Evolutionary conservation across 305 asterid species (phyloP).

Genomic region (Fraxinus floribunda): DNA sequence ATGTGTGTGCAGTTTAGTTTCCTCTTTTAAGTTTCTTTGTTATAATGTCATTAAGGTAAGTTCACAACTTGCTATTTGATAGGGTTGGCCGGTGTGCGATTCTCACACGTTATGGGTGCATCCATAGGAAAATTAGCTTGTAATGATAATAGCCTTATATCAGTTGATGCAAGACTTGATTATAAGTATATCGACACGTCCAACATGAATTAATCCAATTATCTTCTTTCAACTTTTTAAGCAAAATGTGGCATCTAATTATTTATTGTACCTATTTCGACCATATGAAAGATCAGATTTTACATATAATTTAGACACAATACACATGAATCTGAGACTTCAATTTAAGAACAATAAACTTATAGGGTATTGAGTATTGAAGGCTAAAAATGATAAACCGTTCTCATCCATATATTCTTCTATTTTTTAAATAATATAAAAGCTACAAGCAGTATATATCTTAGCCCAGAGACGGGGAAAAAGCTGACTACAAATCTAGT

Average conservation of each 20-base stretch:
- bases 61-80: neutral
- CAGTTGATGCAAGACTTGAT: neutral
- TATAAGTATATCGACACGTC: neutral
- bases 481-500: neutral
- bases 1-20: neutral
- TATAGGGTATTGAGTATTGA: neutral
- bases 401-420: neutral
- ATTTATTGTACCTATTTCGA: neutral
- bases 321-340: neutral
- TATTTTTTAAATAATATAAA: neutral
- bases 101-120: neutral
- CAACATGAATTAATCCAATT: neutral
- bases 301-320: neutral
- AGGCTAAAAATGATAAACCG: neutral
- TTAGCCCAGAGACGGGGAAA: neutral
- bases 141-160: neutral
- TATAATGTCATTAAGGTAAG: neutral
- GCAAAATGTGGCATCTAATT: neutral
- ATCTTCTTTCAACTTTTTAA: neutral
- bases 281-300: neutral
- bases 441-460: neutral
- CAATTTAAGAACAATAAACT: neutral
- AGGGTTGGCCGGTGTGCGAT: neutral
- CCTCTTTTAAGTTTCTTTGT: neutral
- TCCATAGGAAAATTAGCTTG: neutral